These are phyloP conservation scores for Blastocystis sp. DNA, from an alignment of 352 stramenopile species.

Conservation along the genomic window DNA sequence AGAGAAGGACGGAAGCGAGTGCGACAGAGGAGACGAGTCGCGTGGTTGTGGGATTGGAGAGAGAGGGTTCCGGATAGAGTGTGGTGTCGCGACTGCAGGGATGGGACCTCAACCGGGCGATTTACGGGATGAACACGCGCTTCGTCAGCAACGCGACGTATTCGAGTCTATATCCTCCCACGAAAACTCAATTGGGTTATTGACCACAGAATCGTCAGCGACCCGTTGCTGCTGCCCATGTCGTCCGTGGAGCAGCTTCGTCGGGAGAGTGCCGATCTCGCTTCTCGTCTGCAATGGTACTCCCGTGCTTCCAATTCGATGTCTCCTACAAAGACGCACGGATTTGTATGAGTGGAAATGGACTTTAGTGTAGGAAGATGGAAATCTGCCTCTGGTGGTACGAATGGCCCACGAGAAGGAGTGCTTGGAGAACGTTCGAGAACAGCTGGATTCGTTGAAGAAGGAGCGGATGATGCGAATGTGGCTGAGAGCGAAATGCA, in stretches of 20 bases:
- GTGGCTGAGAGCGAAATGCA: slow-evolving; percentile 27
- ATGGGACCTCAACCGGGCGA: neutral
- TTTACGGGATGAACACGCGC: neutral
- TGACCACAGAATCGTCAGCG: neutral
- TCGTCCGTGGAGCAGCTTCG: neutral
- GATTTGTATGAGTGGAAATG: neutral
- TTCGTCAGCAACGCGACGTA: neutral
- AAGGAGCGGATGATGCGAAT: neutral
- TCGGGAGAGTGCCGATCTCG: neutral
- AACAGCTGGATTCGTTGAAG: neutral
- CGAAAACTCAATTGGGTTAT: neutral
- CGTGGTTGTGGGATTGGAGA: neutral
- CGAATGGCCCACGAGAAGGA: neutral
- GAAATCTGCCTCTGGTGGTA: neutral
- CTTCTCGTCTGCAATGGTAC: neutral
- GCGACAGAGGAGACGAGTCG: neutral
- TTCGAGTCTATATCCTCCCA: neutral
- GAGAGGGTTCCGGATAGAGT: neutral
- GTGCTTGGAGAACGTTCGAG: neutral
- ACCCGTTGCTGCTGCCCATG: slow-evolving; percentile 7
- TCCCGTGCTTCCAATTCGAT: neutral
- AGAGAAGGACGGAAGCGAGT: neutral
- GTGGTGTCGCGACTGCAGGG: neutral
- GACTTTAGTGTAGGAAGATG: neutral
- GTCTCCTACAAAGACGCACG: neutral